Percentiles rank a stretch among this genome's conserved stretches.
These are phyloP conservation scores for Circinella minor DNA, from an alignment of 371 early-diverging fungal genomes.

Conservation along the genomic window DNA sequence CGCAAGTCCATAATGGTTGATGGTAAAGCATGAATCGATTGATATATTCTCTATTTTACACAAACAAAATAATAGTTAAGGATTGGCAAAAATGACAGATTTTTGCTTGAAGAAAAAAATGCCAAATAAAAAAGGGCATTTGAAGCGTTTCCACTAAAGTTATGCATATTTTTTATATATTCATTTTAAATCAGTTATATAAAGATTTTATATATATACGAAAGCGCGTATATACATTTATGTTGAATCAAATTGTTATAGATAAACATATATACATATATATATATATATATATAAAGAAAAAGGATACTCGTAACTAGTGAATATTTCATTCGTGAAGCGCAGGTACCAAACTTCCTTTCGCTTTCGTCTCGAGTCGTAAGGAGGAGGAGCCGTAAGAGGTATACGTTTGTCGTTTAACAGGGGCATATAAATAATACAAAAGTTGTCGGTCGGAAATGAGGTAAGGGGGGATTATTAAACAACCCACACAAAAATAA, in stretches of 20 bases:
- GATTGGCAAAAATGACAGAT: conserved; percentile 7
- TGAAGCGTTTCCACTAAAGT: background rate
- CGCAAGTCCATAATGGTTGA: conserved; percentile 80
- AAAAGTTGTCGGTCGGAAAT: background rate
- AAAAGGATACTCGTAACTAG: conserved; percentile 79
- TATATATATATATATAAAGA: background rate
- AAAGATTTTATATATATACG: too few species aligned
- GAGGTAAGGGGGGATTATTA: conserved; percentile 1
- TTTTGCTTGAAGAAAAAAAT: background rate
- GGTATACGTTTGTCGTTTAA: conserved; percentile 45
- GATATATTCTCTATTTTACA: conserved; percentile 66
- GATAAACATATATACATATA: background rate
- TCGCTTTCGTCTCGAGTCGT: conserved; percentile 43
- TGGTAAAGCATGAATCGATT: conserved; percentile 73
- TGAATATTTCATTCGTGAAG: conserved; percentile 88
- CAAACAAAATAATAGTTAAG: conserved; percentile 11
- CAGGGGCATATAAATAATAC: conserved; percentile 36
- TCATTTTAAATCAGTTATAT: too few species aligned
- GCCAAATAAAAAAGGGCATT: background rate
- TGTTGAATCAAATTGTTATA: background rate
- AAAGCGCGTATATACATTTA: too few species aligned
- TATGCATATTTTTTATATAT: too few species aligned
- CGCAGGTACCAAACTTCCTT: conserved; percentile 78
- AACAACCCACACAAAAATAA: background rate
- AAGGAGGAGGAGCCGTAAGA: conserved; percentile 34